phyloP scores from a whole-genome alignment of 352 stramenopile genomes.

The Globisporangium mamillatum region DNA sequence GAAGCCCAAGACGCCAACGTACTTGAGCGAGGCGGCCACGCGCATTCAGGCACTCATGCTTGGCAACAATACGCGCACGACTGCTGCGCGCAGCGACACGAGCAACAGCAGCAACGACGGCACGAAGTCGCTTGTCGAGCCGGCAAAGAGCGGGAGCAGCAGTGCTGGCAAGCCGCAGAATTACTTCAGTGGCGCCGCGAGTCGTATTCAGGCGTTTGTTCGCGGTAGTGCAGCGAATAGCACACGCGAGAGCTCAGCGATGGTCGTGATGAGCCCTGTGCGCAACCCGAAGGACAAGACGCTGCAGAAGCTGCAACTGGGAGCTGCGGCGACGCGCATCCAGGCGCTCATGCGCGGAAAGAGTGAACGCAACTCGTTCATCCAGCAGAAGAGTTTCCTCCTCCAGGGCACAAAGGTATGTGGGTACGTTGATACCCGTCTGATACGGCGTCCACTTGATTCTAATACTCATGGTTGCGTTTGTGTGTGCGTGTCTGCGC shows the following conservation, averaged over 20 bases:
- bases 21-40: constrained; percentile 32
- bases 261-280: constrained; percentile 2
- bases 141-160: constrained; percentile 15
- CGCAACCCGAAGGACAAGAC: constrained; percentile 7
- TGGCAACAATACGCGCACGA: constrained; percentile 13
- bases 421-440: neutral
- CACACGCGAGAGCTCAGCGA: constrained; percentile 7
- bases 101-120: constrained; percentile 20
- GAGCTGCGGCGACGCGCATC: constrained; percentile 61
- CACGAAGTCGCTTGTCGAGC: constrained; percentile 16
- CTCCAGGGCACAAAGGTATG: constrained; percentile 70
- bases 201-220: constrained; percentile 33
- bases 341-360: constrained; percentile 67
- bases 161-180: constrained; percentile 21
- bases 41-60: constrained; percentile 38
- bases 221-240: constrained; percentile 14
- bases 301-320: constrained; percentile 8
- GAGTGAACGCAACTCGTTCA: constrained; percentile 43
- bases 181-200: constrained; percentile 40
- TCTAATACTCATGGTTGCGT: neutral
- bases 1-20: constrained; percentile 16
- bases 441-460: neutral
- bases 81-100: constrained; percentile 12
- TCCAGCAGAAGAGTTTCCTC: constrained; percentile 52
- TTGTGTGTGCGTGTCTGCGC: constrained; percentile 10